Evolutionary conservation across 106 monocot species (phyloP).

Genomic region (Dendrobium chrysotoxum): DNA sequence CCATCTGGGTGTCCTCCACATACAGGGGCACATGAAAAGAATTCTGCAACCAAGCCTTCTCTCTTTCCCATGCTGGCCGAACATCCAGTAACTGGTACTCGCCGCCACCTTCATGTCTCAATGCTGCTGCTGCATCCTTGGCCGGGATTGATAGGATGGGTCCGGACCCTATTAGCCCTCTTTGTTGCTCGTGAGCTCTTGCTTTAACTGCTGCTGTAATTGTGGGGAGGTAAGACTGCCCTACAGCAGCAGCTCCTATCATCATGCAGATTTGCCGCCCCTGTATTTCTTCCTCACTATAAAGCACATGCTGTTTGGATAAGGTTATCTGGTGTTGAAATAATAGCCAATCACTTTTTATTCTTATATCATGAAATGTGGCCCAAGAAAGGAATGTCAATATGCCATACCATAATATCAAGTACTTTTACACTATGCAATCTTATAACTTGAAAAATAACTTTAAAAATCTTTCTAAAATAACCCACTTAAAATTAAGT

Average conservation of each 20-base stretch:
- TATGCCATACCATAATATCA: no score
- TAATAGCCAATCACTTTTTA: neutral
- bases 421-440: no score
- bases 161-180: conserved; percentile 28
- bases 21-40: conserved; percentile 82
- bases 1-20: conserved; percentile 57
- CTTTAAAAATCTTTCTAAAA: no score
- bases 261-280: neutral
- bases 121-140: conserved; percentile 28
- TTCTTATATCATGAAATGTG: neutral
- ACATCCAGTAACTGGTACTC: conserved; percentile 77
- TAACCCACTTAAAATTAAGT: no score
- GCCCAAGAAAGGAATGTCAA: no score
- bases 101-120: conserved; percentile 15
- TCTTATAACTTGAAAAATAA: no score
- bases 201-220: neutral
- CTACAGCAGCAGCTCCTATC: neutral
- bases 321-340: neutral
- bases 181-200: neutral
- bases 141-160: conserved; percentile 35
- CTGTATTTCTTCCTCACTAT: neutral
- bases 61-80: conserved; percentile 77
- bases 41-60: conserved; percentile 50
- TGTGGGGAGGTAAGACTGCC: neutral
- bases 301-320: neutral